Conservation (phyloP, 2,329 filamentous ascomycete genomes). For the Colletotrichum graminicola region DNA sequence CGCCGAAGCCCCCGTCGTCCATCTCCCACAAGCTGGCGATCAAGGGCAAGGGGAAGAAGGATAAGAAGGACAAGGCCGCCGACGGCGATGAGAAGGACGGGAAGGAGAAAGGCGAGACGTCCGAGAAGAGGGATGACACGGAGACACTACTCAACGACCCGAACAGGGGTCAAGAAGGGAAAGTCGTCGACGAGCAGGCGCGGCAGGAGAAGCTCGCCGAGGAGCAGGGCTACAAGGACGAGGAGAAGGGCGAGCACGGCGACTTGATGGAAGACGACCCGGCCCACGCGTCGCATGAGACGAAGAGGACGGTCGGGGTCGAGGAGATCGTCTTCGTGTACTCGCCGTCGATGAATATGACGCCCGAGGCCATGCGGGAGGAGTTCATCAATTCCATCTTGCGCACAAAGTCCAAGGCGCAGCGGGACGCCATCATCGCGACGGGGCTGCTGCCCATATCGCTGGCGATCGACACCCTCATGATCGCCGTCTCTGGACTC, state of each 20-base stretch:
- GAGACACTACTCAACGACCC: constrained; percentile 4
- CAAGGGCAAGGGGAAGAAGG: constrained; percentile 34
- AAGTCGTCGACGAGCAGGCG: constrained; percentile 14
- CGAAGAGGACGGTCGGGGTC: constrained; percentile 38
- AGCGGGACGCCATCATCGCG: constrained; percentile 38
- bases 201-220: constrained; percentile 34
- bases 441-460: constrained; percentile 35
- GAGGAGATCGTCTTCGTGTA: constrained; percentile 40
- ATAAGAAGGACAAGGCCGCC: constrained; percentile 27
- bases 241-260: constrained; percentile 21
- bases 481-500: constrained; percentile 33
- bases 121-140: neutral
- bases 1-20: constrained; percentile 15
- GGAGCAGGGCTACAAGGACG: constrained; percentile 23
- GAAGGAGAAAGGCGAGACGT: constrained; percentile 10
- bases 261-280: constrained; percentile 26
- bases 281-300: constrained; percentile 32
- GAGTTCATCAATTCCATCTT: constrained; percentile 39
- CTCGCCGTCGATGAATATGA: constrained; percentile 39
- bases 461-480: constrained; percentile 28
- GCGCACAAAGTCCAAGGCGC: constrained; percentile 39
- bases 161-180: constrained; percentile 4
- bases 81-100: constrained; percentile 10
- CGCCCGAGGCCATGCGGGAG: constrained; percentile 34
- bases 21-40: constrained; percentile 20